Base-by-base conservation (phyloP, 2,329 filamentous ascomycete species). In the Fusarium graminum region DNA sequence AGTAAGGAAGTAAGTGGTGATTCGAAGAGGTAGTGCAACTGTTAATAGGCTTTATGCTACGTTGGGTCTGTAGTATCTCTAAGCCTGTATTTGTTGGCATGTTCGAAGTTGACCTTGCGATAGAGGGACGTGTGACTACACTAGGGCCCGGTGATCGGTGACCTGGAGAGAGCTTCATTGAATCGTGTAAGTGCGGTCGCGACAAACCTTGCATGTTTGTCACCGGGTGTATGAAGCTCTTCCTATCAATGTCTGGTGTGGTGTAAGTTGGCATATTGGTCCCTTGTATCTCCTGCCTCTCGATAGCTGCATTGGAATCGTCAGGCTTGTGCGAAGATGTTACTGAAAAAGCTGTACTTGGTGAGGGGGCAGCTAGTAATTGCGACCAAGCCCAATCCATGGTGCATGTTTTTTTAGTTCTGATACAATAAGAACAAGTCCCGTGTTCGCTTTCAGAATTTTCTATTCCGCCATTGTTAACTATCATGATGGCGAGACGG, bases 381-480 rank as follows among this genome's bases (percentile, higher is more conserved):
- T 60, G 64, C 2, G 65, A 63, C 44, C 59, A 58, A 0, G 59
- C 69, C 74, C 73, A 75, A 13, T 68, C 66, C 47, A 74, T 62
- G 6, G 74, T 74, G 53, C 74, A 76, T 13, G 59, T 59, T 49
- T 76, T 76, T 16, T 69, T 72, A 3, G 74, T 76, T 58, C 69
- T 76, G n/a, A 54, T 44, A 26, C 74, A 76, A 19, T 76, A 76
- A 4, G 74, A 75, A 30, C 74, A 76, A 59, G 72, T 50, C n/a
- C 47, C 38, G 17, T 52, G 46, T 3, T 29, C 32, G 11, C 22
- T 30, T 3, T 44, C 60, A 17, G 52, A 45, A 40, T 65, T 68
- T 42, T 2, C 34, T 13, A 28, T 39, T 12, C 12, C 2, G 17
- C 1, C 14, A 8, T 1, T 9, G n/a, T 66, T 47, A 66, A 51